A percentile compares a stretch with the other conserved stretches of the same genome.
Evolutionary conservation across 192 early-diverging fungal species (phyloP).

Genomic region (Coemansia sp.): DNA sequence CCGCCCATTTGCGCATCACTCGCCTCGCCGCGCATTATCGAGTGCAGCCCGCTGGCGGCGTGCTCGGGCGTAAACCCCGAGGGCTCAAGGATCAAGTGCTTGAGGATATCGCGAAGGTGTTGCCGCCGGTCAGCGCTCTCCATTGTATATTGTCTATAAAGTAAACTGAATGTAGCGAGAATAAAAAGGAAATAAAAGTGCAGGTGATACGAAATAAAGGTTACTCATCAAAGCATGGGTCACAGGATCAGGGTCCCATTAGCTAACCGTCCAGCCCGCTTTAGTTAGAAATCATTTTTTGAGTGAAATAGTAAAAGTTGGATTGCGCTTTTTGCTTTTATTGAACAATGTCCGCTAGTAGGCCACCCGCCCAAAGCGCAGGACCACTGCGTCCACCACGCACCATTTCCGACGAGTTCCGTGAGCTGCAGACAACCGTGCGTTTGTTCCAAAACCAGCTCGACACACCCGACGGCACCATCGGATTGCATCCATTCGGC

Average conservation of each 20-base stretch:
- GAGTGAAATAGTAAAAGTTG: no score
- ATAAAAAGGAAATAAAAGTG: neutral
- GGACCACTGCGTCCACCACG: constrained; percentile 24
- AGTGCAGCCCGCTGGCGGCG: constrained; percentile 60
- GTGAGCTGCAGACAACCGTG: constrained; percentile 34
- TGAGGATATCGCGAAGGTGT: constrained; percentile 61
- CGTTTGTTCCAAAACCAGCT: constrained; percentile 41
- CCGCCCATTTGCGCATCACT: constrained; percentile 85
- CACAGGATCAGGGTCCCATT: no score
- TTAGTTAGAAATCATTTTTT: neutral
- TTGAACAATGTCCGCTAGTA: neutral
- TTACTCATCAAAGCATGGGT: no score
- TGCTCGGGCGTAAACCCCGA: constrained; percentile 60
- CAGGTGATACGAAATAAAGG: neutral
- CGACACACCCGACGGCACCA: constrained; percentile 24
- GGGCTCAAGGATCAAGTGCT: constrained; percentile 66
- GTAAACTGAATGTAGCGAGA: neutral
- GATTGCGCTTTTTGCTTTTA: neutral
- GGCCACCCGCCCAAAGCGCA: neutral
- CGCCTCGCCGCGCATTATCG: constrained; percentile 77
- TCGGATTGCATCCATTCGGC: constrained; percentile 45
- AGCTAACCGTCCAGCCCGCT: neutral
- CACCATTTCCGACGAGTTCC: constrained; percentile 45
- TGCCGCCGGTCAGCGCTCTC: constrained; percentile 5
- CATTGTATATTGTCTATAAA: neutral